A percentile compares a stretch with the other conserved stretches of the same genome.
Evolutionary conservation across 179 eudicot genomes (phyloP).

Genomic region (Beta lomatogona): DNA sequence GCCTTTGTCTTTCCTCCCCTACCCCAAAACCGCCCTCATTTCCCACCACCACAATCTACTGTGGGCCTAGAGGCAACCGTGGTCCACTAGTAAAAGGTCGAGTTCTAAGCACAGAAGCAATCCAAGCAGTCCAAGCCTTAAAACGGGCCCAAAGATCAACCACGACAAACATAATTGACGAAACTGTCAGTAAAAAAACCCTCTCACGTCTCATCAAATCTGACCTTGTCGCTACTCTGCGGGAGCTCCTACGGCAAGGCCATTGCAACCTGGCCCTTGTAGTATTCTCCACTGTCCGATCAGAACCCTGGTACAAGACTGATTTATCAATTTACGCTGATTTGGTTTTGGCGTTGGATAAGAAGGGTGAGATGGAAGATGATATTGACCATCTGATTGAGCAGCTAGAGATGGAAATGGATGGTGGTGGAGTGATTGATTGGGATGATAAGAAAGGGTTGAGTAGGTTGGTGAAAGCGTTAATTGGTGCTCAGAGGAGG

Average conservation of each 20-base stretch:
- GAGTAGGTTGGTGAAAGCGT: conserved; percentile 55
- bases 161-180: conserved; percentile 25
- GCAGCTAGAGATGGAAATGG: conserved; percentile 44
- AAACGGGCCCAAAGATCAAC: conserved; percentile 34
- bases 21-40: conserved; percentile 10
- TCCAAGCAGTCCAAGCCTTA: conserved; percentile 73
- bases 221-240: conserved; percentile 76
- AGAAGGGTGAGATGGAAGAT: conserved; percentile 39
- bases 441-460: conserved; percentile 64
- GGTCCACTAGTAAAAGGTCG: conserved; percentile 81
- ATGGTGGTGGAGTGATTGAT: conserved; percentile 27
- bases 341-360: conserved; percentile 46
- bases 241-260: conserved; percentile 80
- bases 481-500: conserved; percentile 53
- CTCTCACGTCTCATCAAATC: conserved; percentile 72
- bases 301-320: conserved; percentile 57
- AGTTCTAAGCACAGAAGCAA: conserved; percentile 72
- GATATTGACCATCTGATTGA: conserved; percentile 61
- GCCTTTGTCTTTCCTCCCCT: conserved; percentile 26
- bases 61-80: conserved; percentile 80
- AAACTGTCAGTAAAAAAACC: conserved; percentile 15
- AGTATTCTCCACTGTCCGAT: conserved; percentile 59
- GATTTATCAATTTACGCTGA: conserved; percentile 47
- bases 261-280: conserved; percentile 52
- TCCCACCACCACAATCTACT: conserved; percentile 30